A percentile compares a stretch with the other conserved stretches of the same genome.
phyloP scores from a whole-genome alignment of 768 basidiomycete genomes.

The Cyathus striatus region DNA sequence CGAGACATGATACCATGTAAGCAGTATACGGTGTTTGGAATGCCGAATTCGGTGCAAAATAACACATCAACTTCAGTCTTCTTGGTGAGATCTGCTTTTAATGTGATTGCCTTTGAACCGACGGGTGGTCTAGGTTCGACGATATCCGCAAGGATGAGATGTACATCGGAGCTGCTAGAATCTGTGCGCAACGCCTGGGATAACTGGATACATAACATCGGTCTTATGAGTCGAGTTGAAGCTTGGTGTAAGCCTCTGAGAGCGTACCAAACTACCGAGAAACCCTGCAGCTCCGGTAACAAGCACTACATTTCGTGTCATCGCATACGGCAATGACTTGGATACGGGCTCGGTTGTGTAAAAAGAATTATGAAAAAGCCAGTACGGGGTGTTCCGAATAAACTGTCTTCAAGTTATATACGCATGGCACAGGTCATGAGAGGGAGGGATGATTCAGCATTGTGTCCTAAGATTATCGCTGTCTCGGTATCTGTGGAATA shows the following conservation, averaged over 20 bases:
- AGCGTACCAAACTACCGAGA: slow-evolving; percentile 30
- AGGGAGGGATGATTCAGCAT: too few species aligned
- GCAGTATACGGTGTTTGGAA: slow-evolving; percentile 41
- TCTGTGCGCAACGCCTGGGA: slow-evolving; percentile 25
- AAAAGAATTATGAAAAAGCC: too few species aligned
- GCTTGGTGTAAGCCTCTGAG: too few species aligned
- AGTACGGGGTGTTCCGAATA: too few species aligned
- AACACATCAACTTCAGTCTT: slow-evolving; percentile 25
- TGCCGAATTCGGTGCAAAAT: slow-evolving; percentile 32
- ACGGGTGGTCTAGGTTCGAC: slow-evolving; percentile 29
- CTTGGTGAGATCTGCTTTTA: slow-evolving; percentile 38
- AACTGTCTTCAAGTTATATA: too few species aligned
- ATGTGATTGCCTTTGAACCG: slow-evolving; percentile 19
- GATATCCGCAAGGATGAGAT: slow-evolving; percentile 49
- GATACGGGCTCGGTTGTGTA: too few species aligned
- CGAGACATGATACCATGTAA: slow-evolving; percentile 61
- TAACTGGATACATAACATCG: too few species aligned
- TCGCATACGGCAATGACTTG: neutral
- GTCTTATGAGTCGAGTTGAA: too few species aligned
- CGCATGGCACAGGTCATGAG: too few species aligned
- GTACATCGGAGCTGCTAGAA: slow-evolving; percentile 26
- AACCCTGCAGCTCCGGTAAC: slow-evolving; percentile 41
- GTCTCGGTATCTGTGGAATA: too few species aligned
- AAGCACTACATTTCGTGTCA: slow-evolving; percentile 26
- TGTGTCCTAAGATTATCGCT: too few species aligned